These are phyloP conservation scores for Apodospora peruviana DNA, from an alignment of 495 filamentous ascomycete genomes.

Conservation along the genomic window DNA sequence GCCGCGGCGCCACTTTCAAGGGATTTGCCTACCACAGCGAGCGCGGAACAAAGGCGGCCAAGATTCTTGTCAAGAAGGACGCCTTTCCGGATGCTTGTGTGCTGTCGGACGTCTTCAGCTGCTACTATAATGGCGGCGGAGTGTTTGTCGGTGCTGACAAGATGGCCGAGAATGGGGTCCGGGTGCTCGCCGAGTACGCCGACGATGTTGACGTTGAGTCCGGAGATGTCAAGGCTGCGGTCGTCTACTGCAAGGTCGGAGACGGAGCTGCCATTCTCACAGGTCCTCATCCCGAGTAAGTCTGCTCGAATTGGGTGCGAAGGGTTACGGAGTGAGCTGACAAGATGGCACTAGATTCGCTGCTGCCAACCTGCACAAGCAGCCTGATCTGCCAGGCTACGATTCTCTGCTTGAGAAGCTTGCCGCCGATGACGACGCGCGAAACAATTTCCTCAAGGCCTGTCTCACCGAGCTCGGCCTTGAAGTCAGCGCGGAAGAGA, in stretches of 20 bases:
- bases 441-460: conserved; percentile 73
- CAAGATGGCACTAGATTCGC: conserved; percentile 64
- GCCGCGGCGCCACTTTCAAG: conserved; percentile 78
- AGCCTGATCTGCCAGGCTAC: conserved; percentile 59
- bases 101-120: conserved; percentile 61
- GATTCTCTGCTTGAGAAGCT: conserved; percentile 62
- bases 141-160: conserved; percentile 80
- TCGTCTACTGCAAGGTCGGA: conserved; percentile 84
- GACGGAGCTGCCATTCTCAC: conserved; percentile 77
- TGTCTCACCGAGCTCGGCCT: conserved; percentile 80
- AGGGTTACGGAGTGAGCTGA: background rate
- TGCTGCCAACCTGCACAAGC: conserved; percentile 64
- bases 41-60: conserved; percentile 69
- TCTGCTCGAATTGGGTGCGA: conserved; percentile 6
- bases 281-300: conserved; percentile 91
- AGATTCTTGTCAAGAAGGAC: conserved; percentile 59
- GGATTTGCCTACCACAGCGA: conserved; percentile 93
- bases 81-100: conserved; percentile 44
- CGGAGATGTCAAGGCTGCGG: conserved; percentile 65
- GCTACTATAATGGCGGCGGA: conserved; percentile 93
- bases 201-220: conserved; percentile 72
- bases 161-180: conserved; percentile 57
- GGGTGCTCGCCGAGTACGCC: conserved; percentile 77
- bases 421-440: conserved; percentile 60
- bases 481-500: conserved; percentile 61